phyloP scores from a whole-genome alignment of 2,329 filamentous ascomycete genomes.

The Claviceps sp. region DNA sequence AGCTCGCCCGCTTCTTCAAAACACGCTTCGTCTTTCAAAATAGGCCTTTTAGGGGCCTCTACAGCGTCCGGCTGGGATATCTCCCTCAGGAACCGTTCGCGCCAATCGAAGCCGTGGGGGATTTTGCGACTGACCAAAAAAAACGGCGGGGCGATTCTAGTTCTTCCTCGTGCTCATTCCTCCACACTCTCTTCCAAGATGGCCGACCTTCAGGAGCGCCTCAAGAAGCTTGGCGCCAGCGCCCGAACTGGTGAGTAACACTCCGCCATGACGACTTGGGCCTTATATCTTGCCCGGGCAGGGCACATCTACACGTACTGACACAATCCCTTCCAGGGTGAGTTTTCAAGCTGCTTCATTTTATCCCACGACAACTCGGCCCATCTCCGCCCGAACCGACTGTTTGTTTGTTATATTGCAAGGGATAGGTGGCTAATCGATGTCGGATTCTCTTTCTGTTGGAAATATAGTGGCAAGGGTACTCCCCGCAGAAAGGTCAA shows the following conservation, averaged over 20 bases:
- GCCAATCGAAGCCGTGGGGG: neutral
- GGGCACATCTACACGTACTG: neutral
- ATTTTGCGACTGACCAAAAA: slow-evolving; percentile 7
- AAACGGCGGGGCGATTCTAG: neutral
- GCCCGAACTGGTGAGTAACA: slow-evolving; percentile 53
- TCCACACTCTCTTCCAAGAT: slow-evolving; percentile 25
- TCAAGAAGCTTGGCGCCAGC: slow-evolving; percentile 42
- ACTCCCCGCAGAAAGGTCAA: slow-evolving; percentile 96
- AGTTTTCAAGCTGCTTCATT: slow-evolving; percentile 10
- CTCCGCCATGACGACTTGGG: neutral
- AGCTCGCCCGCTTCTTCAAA: slow-evolving; percentile 4
- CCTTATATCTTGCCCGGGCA: neutral
- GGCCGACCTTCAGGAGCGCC: slow-evolving; percentile 44
- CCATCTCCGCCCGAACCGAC: too few relatives aligned
- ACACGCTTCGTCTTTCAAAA: neutral
- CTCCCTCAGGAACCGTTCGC: neutral
- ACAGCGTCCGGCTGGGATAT: too few relatives aligned
- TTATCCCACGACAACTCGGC: neutral
- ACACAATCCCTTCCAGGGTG: slow-evolving; percentile 19
- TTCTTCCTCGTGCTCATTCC: slow-evolving; percentile 9
- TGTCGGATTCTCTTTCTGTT: slow-evolving; percentile 6
- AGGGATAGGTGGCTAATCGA: slow-evolving; percentile 12
- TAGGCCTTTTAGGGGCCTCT: too few relatives aligned
- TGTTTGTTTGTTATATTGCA: too few relatives aligned
- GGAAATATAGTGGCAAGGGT: slow-evolving; percentile 66